phyloP scores from a whole-genome alignment of 2,329 filamentous ascomycete species.

The Penicillium sp. region DNA sequence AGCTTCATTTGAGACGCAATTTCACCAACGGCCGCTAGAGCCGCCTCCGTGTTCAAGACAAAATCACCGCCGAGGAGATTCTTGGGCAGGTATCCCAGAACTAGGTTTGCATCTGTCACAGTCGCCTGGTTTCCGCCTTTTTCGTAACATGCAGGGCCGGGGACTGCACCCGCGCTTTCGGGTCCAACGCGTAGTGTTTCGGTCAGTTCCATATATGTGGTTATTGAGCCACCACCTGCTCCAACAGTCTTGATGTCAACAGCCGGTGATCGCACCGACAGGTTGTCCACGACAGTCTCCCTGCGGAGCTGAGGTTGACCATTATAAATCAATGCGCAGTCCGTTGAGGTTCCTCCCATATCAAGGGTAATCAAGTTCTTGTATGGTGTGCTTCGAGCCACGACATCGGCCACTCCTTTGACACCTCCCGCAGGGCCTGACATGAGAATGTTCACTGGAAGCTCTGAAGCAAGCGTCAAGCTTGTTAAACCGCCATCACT shows the following conservation, averaged over 20 bases:
- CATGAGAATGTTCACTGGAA: conserved; percentile 56
- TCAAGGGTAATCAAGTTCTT: conserved; percentile 56
- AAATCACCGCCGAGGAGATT: conserved; percentile 54
- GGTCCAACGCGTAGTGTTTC: conserved; percentile 56
- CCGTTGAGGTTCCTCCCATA: conserved; percentile 57
- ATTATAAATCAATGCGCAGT: conserved; percentile 52
- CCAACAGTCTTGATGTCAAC: conserved; percentile 56
- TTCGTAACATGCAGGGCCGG: conserved; percentile 56
- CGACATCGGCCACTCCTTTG: conserved; percentile 52
- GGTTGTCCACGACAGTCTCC: conserved; percentile 50
- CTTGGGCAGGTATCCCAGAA: conserved; percentile 53
- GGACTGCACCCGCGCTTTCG: conserved; percentile 54
- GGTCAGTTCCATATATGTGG: conserved; percentile 53
- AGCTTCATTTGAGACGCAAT: conserved; percentile 55
- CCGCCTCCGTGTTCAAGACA: conserved; percentile 48
- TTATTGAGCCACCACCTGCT: conserved; percentile 56
- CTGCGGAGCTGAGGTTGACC: conserved; percentile 50
- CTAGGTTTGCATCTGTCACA: conserved; percentile 55
- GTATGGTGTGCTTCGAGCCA: conserved; percentile 51
- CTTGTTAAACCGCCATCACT: conserved; percentile 56
- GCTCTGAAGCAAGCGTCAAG: conserved; percentile 48
- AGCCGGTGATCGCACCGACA: conserved; percentile 53
- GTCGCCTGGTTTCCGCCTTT: conserved; percentile 53
- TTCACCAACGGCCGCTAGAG: conserved; percentile 46
- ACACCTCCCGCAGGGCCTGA: conserved; percentile 57